phyloP scores from a whole-genome alignment of 2,329 filamentous ascomycete species.

The Trichoderma oligosporum region DNA sequence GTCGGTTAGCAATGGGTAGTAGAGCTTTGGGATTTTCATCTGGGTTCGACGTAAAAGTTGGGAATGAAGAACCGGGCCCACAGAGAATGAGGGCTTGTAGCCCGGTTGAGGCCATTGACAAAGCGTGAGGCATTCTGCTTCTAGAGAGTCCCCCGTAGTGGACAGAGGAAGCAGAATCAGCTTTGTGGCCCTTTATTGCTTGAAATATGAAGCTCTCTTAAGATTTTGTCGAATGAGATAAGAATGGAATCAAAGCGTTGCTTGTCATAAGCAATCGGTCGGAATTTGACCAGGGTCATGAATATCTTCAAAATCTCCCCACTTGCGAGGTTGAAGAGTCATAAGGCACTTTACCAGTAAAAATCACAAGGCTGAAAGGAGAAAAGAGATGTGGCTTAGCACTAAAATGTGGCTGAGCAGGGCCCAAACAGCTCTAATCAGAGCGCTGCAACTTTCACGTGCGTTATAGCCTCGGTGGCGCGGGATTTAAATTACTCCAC shows the following conservation, averaged over 20 bases:
- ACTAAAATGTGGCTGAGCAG: background rate
- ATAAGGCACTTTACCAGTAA: background rate
- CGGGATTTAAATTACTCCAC: slow-evolving; percentile 19
- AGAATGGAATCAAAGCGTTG: background rate
- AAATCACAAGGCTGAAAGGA: slow-evolving; percentile 1
- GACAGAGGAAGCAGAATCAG: background rate
- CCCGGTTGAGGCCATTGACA: slow-evolving; percentile 67
- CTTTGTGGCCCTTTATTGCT: background rate
- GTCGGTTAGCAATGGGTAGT: slow-evolving; percentile 75
- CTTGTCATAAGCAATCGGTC: background rate
- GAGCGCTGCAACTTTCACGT: slow-evolving; percentile 8
- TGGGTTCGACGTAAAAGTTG: slow-evolving; percentile 76
- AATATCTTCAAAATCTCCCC: slow-evolving; percentile 7
- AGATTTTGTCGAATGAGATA: background rate
- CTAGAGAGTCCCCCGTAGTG: background rate
- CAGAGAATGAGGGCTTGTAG: slow-evolving; percentile 81
- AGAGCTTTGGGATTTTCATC: slow-evolving; percentile 79
- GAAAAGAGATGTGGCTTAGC: slow-evolving; percentile 4
- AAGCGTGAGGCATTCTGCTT: slow-evolving; percentile 67
- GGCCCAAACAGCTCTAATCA: background rate
- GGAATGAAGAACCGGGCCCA: slow-evolving; percentile 75
- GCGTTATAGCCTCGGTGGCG: slow-evolving; percentile 18
- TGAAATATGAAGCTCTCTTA: background rate
- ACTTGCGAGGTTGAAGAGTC: slow-evolving; percentile 13
- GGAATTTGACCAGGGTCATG: slow-evolving; percentile 6